Evolutionary conservation across 208 protist species (phyloP), one percentile per base, ranked within the genome.

Genomic region (Leishmania turanica): DNA sequence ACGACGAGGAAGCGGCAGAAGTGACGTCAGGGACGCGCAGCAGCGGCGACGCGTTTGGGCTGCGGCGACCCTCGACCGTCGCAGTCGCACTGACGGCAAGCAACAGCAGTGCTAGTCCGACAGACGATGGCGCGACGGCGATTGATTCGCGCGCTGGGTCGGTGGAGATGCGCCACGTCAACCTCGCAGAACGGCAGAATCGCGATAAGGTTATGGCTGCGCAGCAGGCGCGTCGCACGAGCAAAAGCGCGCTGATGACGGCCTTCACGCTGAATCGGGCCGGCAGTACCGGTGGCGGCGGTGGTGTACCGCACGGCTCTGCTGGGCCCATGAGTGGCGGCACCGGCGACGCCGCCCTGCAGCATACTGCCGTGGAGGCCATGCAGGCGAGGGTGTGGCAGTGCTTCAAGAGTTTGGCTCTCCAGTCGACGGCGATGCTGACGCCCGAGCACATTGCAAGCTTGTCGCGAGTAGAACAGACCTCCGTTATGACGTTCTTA

Each of bases 361-460:
- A 82, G 66, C 71, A 82, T 65, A 86, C 82, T 2, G 77, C 78
- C 1, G 2, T 8, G 3, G 82, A 86, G 54, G 77, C 74, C 2
- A 86, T 79, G 82, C 78, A 86, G 42, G 82, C 78, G n/a, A 73
- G 31, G 58, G 82, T 86, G 42, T 86, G 82, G 82, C 45, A 76
- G 21, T 82, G 77, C 13, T 47, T 79, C 21, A 82, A 82, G 68
- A 65, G 53, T 40, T 42, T 86, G 24, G 56, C 80, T 49, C 78
- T 86, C 49, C 82, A 86, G 56, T 42, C 78, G 21, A 86, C 82
- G 21, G 77, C 82, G 75, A 77, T 86, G 78, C 74, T 86, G 51
- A 66, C 77, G 31, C 62, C 78, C 21, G 45, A 54, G 45, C 74
- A 17, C 37, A 51, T 82, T 49, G 34, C 62, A 45, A 42, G 31